Evolutionary conservation across 495 filamentous ascomycete species (phyloP), one percentile per base, ranked within the genome.

Genomic region (Xylaria flabelliformis): DNA sequence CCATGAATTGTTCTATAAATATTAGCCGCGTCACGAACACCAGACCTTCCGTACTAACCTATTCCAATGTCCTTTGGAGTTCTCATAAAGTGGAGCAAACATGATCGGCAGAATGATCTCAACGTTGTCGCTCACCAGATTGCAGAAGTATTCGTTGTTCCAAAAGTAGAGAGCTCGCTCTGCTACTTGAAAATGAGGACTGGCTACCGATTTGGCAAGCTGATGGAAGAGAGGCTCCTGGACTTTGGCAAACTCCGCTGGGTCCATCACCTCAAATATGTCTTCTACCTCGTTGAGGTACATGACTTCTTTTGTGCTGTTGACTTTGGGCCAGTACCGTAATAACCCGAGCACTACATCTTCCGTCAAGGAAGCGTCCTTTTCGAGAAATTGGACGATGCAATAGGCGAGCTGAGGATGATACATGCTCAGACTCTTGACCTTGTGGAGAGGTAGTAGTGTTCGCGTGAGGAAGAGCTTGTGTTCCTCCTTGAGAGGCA

Each of bases 81-180:
- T 99, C 82, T 99, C 96, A 74, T 97, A 99, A 26, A 99, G 87
- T 2, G 96, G 96, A 32, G 97, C 95, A 80, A 99, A 99, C 96
- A 99, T 99, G 74, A 99, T 98, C 8, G 96, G 96, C 42, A 99
- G 85, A 76, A 99, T 99, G 55, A 97, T 93, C 75, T 98, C 95
- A 41, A 98, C 96, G 78, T 99, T 98, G 81, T 99, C 96, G 86
- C 95, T 98, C 67, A 99, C 96, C 68, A 99, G 85, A 78, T 99
- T 99, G 86, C 96, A 99, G 85, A 99, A 99, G 77, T 99, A 99
- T 80, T 99, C 96, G 79, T 99, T 99, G 83, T 99, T 99, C 96
- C 96, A 99, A 86, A 98, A 99, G 84, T 99, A 99, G 32, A 99
- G 89, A 2, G 97, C 96, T 74, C 96, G 89, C 80, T 99, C 96